A percentile compares a stretch with the other conserved stretches of the same genome.
These are phyloP conservation scores for Lactarius pseudohatsudake DNA, from an alignment of 768 basidiomycete species.

Conservation along the genomic window DNA sequence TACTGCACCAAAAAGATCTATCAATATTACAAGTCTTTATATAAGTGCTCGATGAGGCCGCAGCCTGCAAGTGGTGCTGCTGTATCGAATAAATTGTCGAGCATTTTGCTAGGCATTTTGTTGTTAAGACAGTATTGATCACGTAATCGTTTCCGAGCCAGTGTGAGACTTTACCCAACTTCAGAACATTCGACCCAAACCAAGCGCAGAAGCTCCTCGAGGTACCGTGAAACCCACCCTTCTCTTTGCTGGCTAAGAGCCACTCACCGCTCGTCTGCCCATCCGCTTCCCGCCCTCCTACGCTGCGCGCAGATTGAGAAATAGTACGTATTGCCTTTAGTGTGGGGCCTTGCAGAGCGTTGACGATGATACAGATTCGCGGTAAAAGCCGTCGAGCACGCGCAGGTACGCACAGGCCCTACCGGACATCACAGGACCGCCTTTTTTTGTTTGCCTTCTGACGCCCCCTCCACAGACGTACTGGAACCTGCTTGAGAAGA, in stretches of 20 bases:
- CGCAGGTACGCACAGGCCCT: constrained; percentile 56
- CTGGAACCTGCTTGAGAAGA: constrained; percentile 87
- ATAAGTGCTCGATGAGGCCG: too few relatives aligned
- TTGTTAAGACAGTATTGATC: neutral
- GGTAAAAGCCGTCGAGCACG: constrained; percentile 95
- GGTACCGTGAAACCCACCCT: constrained; percentile 42
- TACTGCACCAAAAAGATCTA: too few relatives aligned
- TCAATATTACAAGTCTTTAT: too few relatives aligned
- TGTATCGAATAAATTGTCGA: too few relatives aligned
- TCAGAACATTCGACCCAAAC: constrained; percentile 72
- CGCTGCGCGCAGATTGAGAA: constrained; percentile 86
- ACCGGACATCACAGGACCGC: neutral
- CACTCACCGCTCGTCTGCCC: neutral
- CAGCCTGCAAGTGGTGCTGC: too few relatives aligned
- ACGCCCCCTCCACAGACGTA: constrained; percentile 61
- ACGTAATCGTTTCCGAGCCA: neutral
- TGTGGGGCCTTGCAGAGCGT: neutral
- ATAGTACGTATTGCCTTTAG: constrained; percentile 52
- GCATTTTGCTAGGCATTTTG: too few relatives aligned
- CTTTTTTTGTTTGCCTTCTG: constrained; percentile 4
- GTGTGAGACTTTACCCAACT: neutral
- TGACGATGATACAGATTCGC: too few relatives aligned
- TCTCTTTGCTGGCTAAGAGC: neutral
- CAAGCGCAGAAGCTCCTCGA: constrained; percentile 90
- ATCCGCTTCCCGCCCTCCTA: neutral